phyloP scores from a whole-genome alignment of 1,284 basidiomycete species.

The Ganoderma sp. region DNA sequence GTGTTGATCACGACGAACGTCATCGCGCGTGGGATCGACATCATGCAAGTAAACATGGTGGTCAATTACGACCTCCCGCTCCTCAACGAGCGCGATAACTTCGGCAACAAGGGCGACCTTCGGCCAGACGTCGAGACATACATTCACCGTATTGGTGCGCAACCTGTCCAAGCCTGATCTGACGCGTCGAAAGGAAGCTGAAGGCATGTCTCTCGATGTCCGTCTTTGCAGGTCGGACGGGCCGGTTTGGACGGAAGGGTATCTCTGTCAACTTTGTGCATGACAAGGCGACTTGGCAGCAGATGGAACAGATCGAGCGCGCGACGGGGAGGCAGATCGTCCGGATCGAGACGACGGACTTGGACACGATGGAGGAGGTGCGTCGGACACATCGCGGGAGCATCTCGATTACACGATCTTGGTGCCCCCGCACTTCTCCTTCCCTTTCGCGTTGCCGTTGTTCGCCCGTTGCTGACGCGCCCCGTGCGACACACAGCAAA shows the following conservation, averaged over 20 bases:
- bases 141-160: constrained; percentile 94
- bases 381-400: constrained; percentile 30
- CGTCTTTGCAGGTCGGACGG: constrained; percentile 77
- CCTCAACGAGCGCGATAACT: constrained; percentile 68
- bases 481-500: constrained; percentile 53
- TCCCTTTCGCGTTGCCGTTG: neutral
- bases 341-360: constrained; percentile 82
- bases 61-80: constrained; percentile 98
- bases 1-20: constrained; percentile 99
- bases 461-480: constrained; percentile 7
- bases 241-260: constrained; percentile 93
- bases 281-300: constrained; percentile 80
- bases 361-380: constrained; percentile 91
- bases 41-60: constrained; percentile 98
- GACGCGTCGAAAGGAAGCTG: too few species aligned
- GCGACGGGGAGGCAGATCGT: constrained; percentile 78
- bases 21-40: constrained; percentile 97
- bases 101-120: constrained; percentile 48
- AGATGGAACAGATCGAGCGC: constrained; percentile 87
- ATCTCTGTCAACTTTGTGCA: constrained; percentile 98
- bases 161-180: neutral
- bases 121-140: constrained; percentile 96
- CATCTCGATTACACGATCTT: constrained; percentile 19
- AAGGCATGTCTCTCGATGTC: neutral
- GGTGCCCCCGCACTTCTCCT: neutral